Base-by-base conservation (phyloP, 225 moss, liverwort and hornwort species). In the Takakia lepidozioides region DNA sequence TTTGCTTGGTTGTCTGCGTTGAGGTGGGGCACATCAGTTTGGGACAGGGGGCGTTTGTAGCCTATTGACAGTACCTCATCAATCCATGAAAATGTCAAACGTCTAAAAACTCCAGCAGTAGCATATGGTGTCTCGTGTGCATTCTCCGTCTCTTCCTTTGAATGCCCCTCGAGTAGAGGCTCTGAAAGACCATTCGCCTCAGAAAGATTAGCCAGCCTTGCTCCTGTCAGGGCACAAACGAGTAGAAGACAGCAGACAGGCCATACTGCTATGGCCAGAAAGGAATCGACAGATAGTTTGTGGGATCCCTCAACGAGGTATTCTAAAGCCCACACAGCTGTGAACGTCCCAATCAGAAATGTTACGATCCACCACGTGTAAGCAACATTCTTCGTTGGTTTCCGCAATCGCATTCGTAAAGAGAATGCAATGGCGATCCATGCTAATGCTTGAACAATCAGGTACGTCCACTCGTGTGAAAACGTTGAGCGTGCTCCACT, bases 381-480 rank as follows among this genome's bases (percentile, higher is more conserved):
- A 8, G 38, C 52, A n/a, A 43, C n/a, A 4, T 21, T 45, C 27
- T 16, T 53, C 5, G 37, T 46, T 8, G 44, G 19, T 16, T 35
- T 43, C 18, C 17, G 42, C 35, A 52, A 18, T 4, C 32, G 45
- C 3, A 62, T 10, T n/a, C 53, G 16, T 18, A 54, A 18, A 10
- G 61, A 44, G n/a, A 54, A 13, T 22, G 61, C 51, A 16, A 62
- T 45, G 18, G 28, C 38, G 45, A 52, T 62, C 61, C 61, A 62
- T 14, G 61, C 46, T 23, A 62, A 25, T 15, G 35, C 53, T 62
- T 46, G 51, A 19, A 53, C 53, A 16, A 62, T 25, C 19, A 37
- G 46, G 43, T 42, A 45, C 32, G 50, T 10, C 59, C 39, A 20
- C 36, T 51, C 48, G 16, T 59, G 49, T 14, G 22, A 25, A 38